Base-by-base conservation (phyloP, 2,329 filamentous ascomycete species). In the Colletotrichum sp. region DNA sequence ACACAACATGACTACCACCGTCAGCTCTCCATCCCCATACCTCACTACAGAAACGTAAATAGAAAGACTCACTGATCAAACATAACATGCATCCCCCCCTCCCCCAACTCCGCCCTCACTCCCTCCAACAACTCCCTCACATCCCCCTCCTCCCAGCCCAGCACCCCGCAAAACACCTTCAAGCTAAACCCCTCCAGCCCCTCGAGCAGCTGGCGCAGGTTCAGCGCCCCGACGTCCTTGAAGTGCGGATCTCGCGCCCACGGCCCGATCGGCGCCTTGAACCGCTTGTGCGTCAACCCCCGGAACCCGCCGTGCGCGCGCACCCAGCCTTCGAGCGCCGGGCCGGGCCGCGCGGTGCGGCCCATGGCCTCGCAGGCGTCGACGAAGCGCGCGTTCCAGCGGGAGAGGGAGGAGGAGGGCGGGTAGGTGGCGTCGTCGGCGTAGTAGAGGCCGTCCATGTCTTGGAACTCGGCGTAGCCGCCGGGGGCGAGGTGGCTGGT, bases 161-260 rank as follows among this genome's bases (percentile, higher is more conserved):
- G 58, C 8, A 81, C 78, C 25, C 80, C 79, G 7, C 81, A 83
- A 62, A 82, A 82, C 18, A 82, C 52, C 12, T 74, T 75, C 55
- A 82, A 68, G 7, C 72, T 79, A 27, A 81, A 79, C 4, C 70
- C 80, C 32, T 81, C 79, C 18, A 80, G 61, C 1, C 79, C 79
- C 12, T 79, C 77, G 0, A 77, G 56, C n/a, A 77, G 48, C 72
- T 78, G 75, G 1, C 52, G 55, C 3, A 78, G 28, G 16, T 74
- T 78, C 10, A 69, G 67, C 70, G 74, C 34, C 0, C 84, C 84
- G 6, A 85, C 78, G 18, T 85, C 81, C 61, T 84, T 78, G 58
- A 77, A 77, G 4, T 71, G 68, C 1, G 76, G 71, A 58, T 84
- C 81, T 64, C 82, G 84, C 3, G 85, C 78, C 85, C 86, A 87